Conservation (phyloP, 306 rosid genomes). For the Ochetophila trinervis region DNA sequence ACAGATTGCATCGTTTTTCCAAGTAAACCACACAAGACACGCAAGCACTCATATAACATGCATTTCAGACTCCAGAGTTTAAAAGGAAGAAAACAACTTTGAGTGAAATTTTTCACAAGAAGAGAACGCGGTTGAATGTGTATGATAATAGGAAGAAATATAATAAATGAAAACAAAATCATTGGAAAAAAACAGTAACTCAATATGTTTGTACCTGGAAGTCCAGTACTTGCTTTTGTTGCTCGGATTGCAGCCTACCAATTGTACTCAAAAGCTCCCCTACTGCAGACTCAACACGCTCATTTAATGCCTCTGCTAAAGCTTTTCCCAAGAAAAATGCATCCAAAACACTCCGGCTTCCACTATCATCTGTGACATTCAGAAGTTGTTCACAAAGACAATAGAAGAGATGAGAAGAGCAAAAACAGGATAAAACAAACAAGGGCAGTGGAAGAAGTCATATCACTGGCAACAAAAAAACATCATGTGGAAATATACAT, state of each 20-base stretch:
- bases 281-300: slow-evolving; percentile 80
- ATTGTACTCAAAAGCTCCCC: slow-evolving; percentile 76
- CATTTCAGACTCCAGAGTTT: no score
- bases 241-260: slow-evolving; percentile 95
- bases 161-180: not conserved
- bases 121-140: no score
- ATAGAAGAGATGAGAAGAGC: not conserved
- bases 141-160: not conserved
- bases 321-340: slow-evolving; percentile 98
- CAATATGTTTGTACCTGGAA: slow-evolving; percentile 61
- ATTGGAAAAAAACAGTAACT: slow-evolving; percentile 7
- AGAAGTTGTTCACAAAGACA: not conserved
- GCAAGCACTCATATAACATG: no score
- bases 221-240: slow-evolving; percentile 67
- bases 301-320: slow-evolving; percentile 82
- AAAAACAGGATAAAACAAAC: not conserved
- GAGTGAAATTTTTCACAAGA: no score
- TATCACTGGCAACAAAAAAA: not conserved
- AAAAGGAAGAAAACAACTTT: no score
- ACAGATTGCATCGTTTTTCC: no score
- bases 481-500: no score
- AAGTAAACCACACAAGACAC: no score
- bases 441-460: not conserved
- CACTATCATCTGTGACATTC: slow-evolving; percentile 60
- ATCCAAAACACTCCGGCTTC: slow-evolving; percentile 71